Evolutionary conservation across 2,329 filamentous ascomycete genomes (phyloP).

Genomic region (Trichophyton mentagrophytes): DNA sequence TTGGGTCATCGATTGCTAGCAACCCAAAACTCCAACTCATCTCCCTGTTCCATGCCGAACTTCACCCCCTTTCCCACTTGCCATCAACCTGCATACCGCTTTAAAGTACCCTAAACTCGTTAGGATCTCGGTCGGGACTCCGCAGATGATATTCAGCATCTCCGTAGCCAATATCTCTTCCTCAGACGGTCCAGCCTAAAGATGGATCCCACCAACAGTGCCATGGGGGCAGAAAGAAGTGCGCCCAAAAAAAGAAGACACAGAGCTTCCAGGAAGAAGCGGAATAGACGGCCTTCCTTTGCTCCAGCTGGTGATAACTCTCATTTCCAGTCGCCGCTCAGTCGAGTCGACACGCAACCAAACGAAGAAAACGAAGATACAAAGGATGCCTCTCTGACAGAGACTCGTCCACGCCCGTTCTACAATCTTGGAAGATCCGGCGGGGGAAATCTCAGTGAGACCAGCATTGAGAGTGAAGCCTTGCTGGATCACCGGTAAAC

Average conservation of each 20-base stretch:
- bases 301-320: constrained; percentile 45
- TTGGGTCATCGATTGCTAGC: not conserved
- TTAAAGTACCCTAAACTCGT: not conserved
- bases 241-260: constrained; percentile 56
- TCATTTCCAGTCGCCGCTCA: constrained; percentile 16
- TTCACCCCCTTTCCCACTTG: not conserved
- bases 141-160: not conserved
- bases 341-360: constrained; percentile 34
- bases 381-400: constrained; percentile 18
- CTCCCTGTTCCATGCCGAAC: not conserved
- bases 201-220: not conserved
- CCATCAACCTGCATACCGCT: not conserved
- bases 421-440: constrained; percentile 38
- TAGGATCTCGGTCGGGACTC: not conserved
- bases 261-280: constrained; percentile 65
- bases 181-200: not conserved
- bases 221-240: constrained; percentile 6
- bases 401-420: constrained; percentile 36
- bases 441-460: constrained; percentile 56
- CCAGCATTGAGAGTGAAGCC: constrained; percentile 78
- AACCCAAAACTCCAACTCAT: not conserved
- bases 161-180: not conserved
- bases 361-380: constrained; percentile 34
- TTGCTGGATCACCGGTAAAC: constrained; percentile 70
- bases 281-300: constrained; percentile 67